Percentiles rank a stretch among this genome's conserved stretches.
Conservation (phyloP, 371 early-diverging fungal genomes). For the Phascolomyces articulosus region DNA sequence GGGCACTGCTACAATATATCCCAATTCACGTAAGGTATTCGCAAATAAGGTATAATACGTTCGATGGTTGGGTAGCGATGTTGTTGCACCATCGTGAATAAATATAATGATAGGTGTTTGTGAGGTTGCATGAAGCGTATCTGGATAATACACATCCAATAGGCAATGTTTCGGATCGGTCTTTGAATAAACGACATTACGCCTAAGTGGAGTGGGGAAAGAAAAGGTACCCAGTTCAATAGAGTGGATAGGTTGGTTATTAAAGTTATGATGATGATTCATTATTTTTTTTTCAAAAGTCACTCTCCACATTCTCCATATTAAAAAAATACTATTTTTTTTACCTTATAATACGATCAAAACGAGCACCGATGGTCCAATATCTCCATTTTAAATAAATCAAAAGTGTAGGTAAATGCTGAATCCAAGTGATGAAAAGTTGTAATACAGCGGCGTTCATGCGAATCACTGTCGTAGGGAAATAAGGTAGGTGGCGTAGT, state of each 20-base stretch:
- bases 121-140: not conserved
- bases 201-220: constrained; percentile 13
- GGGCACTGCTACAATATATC: constrained; percentile 78
- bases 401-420: constrained; percentile 31
- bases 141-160: constrained; percentile 48
- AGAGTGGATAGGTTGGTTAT: too few relatives aligned
- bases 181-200: constrained; percentile 34
- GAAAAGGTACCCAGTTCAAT: not conserved
- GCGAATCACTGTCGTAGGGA: constrained; percentile 41
- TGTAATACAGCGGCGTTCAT: constrained; percentile 28
- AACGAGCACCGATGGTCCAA: constrained; percentile 30
- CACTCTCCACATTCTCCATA: too few relatives aligned
- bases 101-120: constrained; percentile 69
- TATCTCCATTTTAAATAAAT: constrained; percentile 46
- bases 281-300: too few relatives aligned
- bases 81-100: constrained; percentile 67
- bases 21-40: constrained; percentile 61
- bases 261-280: too few relatives aligned
- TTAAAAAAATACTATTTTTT: too few relatives aligned
- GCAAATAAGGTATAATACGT: constrained; percentile 66
- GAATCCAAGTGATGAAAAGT: constrained; percentile 22
- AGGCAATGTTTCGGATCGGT: constrained; percentile 10
- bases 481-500: constrained; percentile 38
- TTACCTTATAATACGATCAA: constrained; percentile 44
- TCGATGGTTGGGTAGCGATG: constrained; percentile 45